A percentile compares a stretch with the other conserved stretches of the same genome.
Conservation (phyloP, 129 eudicot genomes). For the Mikania micrantha region DNA sequence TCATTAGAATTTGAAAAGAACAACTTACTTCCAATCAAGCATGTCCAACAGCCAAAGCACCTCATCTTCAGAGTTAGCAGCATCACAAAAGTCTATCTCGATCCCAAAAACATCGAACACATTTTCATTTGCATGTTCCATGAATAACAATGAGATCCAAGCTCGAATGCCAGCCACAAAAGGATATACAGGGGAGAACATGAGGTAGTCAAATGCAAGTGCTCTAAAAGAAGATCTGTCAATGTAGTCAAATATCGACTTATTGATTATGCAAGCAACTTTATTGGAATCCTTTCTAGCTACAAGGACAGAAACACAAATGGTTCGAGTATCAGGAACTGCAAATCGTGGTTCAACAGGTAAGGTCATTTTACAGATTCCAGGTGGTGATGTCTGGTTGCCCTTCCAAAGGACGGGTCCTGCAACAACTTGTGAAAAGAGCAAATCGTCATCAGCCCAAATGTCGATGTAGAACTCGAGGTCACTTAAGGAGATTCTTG, state of each 20-base stretch:
- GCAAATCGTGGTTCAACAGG: slow-evolving; percentile 63
- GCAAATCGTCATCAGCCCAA: slow-evolving; percentile 52
- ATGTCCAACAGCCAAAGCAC: slow-evolving; percentile 86
- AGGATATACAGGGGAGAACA: slow-evolving; percentile 63
- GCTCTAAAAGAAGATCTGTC: slow-evolving; percentile 79
- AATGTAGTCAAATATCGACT: slow-evolving; percentile 58
- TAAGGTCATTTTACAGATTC: slow-evolving; percentile 52
- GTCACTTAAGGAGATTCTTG: slow-evolving; percentile 57
- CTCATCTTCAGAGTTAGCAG: slow-evolving; percentile 69
- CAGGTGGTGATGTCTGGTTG: slow-evolving; percentile 51
- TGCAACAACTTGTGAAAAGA: slow-evolving; percentile 61
- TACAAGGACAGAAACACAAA: slow-evolving; percentile 70
- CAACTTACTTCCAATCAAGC: slow-evolving; percentile 83
- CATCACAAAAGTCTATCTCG: slow-evolving; percentile 78
- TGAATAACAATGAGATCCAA: slow-evolving; percentile 76
- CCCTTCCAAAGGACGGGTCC: slow-evolving; percentile 47
- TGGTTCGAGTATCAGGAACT: slow-evolving; percentile 51
- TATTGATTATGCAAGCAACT: slow-evolving; percentile 64
- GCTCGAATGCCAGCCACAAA: slow-evolving; percentile 83
- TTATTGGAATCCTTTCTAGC: slow-evolving; percentile 72
- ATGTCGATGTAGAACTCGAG: slow-evolving; percentile 69
- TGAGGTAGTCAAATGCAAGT: slow-evolving; percentile 71
- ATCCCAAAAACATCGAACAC: slow-evolving; percentile 69
- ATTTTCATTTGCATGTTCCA: slow-evolving; percentile 52
- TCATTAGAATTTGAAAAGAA: neutral